Evolutionary conservation across 176 grass and related monocot genomes (phyloP).

Genomic region (Oryza officinalis): DNA sequence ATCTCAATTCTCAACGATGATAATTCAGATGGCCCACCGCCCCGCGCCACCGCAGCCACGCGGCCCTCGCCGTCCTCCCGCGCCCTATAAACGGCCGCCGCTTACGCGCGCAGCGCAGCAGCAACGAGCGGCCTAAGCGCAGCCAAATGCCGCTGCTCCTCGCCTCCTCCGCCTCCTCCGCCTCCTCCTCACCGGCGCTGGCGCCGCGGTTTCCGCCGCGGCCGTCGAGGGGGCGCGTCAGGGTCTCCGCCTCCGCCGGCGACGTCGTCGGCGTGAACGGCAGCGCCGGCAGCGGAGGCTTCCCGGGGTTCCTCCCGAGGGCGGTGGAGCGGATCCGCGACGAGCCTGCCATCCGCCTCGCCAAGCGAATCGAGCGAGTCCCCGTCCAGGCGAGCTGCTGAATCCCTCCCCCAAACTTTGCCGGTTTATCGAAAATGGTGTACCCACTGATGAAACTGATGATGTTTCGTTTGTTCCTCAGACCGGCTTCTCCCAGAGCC

Average conservation of each 20-base stretch:
- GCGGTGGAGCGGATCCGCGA: conserved; percentile 80
- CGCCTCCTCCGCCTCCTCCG: conserved; percentile 8
- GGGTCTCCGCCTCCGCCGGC: conserved; percentile 35
- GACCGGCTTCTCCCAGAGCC: conserved; percentile 54
- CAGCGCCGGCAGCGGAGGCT: conserved; percentile 12
- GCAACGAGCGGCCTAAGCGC: not conserved
- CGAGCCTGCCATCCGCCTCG: conserved; percentile 48
- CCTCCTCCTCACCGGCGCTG: conserved; percentile 15
- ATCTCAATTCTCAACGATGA: too few relatives aligned
- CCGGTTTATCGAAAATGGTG: too few relatives aligned
- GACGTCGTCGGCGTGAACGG: conserved; percentile 5
- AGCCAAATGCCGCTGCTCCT: conserved; percentile 41
- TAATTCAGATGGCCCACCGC: too few relatives aligned
- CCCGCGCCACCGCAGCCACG: conserved; percentile 11
- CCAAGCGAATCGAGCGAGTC: conserved; percentile 84
- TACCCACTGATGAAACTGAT: not conserved
- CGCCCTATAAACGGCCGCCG: conserved; percentile 12
- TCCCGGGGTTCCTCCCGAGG: conserved; percentile 77
- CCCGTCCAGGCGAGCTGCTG: conserved; percentile 60
- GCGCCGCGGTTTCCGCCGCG: not conserved
- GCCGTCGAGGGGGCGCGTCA: conserved; percentile 9
- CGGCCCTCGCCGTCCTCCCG: conserved; percentile 14
- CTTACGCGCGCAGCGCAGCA: not conserved
- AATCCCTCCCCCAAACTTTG: not conserved
- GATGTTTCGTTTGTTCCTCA: conserved; percentile 30